Evolutionary conservation across 441 rosid species (phyloP).

Genomic region (Adansonia rubrostipa): DNA sequence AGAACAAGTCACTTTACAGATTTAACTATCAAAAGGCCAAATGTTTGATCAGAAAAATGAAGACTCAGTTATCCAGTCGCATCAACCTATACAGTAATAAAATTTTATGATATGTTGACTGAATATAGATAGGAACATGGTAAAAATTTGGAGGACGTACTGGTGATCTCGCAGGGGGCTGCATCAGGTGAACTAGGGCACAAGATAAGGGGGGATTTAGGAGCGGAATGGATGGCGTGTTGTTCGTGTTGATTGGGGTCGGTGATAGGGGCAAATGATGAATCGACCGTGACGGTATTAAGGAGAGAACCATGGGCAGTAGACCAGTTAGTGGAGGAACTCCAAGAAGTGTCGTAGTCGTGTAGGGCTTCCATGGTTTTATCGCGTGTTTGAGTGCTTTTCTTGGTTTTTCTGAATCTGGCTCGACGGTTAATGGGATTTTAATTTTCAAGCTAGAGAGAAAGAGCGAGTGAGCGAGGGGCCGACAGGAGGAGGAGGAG

Average conservation of each 20-base stretch:
- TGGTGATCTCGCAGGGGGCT: slow-evolving; percentile 73
- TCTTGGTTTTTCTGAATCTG: background rate
- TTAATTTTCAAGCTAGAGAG: background rate
- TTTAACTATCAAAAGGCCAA: slow-evolving; percentile 1
- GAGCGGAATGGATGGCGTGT: slow-evolving; percentile 29
- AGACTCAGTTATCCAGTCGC: background rate
- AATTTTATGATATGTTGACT: background rate
- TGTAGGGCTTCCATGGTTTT: slow-evolving; percentile 30
- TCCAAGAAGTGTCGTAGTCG: slow-evolving; percentile 33
- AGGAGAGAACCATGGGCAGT: slow-evolving; percentile 55
- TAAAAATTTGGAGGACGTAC: slow-evolving; percentile 35
- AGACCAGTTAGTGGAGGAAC: slow-evolving; percentile 55
- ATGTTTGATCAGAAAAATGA: background rate
- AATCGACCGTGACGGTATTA: slow-evolving; percentile 58
- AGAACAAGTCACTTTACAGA: background rate
- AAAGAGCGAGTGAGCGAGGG: too few relatives aligned
- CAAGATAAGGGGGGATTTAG: slow-evolving; percentile 54
- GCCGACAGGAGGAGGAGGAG: too few relatives aligned
- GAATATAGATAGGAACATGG: background rate
- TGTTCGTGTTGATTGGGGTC: slow-evolving; percentile 13
- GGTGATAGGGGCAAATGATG: slow-evolving; percentile 44
- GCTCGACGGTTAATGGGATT: background rate
- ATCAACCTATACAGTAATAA: background rate
- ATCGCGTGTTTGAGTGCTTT: background rate
- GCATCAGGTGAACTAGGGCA: slow-evolving; percentile 50